These are phyloP conservation scores for Phyllosticta citriasiana DNA, from an alignment of 2,329 filamentous ascomycete species.

Conservation along the genomic window DNA sequence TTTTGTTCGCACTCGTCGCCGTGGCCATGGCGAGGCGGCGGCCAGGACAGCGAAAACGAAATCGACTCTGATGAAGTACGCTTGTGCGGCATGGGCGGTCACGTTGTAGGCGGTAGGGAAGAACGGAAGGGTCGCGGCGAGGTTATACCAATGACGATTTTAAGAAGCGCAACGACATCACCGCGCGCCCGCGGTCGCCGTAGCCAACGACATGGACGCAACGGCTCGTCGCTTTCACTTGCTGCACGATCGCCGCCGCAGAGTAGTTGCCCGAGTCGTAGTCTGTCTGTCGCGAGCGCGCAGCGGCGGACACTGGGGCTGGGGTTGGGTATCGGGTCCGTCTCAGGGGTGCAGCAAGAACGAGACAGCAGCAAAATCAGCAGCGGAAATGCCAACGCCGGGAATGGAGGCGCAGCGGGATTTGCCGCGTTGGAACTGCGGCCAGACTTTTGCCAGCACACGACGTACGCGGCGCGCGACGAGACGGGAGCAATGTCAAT, in stretches of 20 bases:
- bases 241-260: not conserved
- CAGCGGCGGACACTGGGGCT: not conserved
- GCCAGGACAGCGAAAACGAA: not conserved
- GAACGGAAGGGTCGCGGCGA: not conserved
- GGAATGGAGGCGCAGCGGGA: not conserved
- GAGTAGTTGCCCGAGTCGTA: not conserved
- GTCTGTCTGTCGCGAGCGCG: not conserved
- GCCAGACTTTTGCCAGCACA: constrained; percentile 15
- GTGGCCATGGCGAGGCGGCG: not conserved
- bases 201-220: not conserved
- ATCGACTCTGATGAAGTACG: not conserved
- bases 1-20: not conserved
- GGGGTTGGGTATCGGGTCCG: not conserved
- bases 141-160: not conserved
- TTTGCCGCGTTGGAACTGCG: constrained; percentile 13
- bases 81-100: not conserved
- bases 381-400: not conserved
- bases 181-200: not conserved
- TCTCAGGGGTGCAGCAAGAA: not conserved
- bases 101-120: not conserved
- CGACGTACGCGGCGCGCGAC: constrained; percentile 14
- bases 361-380: not conserved
- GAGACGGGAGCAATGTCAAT: not conserved
- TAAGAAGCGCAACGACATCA: not conserved
- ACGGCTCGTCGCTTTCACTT: not conserved